Base-by-base conservation (phyloP, 495 filamentous ascomycete species). In the Penicillium salamii region DNA sequence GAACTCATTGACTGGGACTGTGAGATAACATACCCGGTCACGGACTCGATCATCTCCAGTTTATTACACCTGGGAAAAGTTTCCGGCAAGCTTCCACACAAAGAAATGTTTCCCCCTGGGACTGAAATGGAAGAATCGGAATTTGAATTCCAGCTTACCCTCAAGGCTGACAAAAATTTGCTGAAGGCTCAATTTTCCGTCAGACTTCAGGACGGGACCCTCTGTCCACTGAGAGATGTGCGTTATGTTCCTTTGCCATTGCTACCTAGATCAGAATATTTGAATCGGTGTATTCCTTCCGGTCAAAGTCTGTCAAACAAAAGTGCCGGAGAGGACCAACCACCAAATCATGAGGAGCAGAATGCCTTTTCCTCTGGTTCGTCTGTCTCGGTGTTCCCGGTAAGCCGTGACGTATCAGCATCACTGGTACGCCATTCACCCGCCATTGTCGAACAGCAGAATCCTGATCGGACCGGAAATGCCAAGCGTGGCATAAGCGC, bases 21-120 rank as follows among this genome's bases (percentile, higher is more conserved):
- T 17, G 21, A 43, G 13, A 43, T 43, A 11, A 43, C 41, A 20
- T 43, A 43, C 19, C 41, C 41, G 28, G 41, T 24, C 23, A 43
- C 21, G 24, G 41, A 43, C 5, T 11, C 17, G 18, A 31, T 29
- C 14, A 12, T 43, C 20, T 11, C 23, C 7, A 15, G 14, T 2
- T 28, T 43, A 3, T 43, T 24, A 14, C 41, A 26, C 26, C 41
- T 43, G 14, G 41, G 41, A 7, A 43, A 23, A 14, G 26, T 43
- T 28, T 43, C 21, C 7, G 41, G 41, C 7, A 32, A 14, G 14
- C 23, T 43, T 17, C 41, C 21, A 2, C 41, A 43, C 17, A 17
- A 43, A 17, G 28, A 29, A 29, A 23, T 43, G 21, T 43, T 43
- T 31, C 41, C 41, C 12, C 41, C 19, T 11, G 41, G 41, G 20